phyloP scores from a whole-genome alignment of 768 basidiomycete species.

The Termitomyces sp. region DNA sequence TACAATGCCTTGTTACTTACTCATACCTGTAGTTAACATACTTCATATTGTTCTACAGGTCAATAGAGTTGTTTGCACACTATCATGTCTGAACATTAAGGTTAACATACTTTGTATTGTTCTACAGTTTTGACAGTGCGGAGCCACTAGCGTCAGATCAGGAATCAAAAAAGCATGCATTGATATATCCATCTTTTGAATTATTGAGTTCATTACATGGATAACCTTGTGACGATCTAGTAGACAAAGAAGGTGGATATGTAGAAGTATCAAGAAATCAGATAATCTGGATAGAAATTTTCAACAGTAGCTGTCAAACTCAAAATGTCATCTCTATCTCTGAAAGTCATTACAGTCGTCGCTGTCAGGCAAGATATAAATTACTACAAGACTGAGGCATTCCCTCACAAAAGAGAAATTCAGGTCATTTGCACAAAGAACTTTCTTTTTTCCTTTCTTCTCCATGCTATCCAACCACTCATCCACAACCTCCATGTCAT shows the following conservation, averaged over 20 bases:
- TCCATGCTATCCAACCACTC: background rate
- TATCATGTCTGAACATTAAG: no score
- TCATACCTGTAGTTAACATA: no score
- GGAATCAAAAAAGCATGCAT: no score
- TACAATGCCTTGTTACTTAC: no score
- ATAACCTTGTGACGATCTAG: background rate
- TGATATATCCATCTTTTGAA: no score
- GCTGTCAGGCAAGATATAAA: slow-evolving; percentile 10
- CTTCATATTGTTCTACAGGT: no score
- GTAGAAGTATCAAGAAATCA: background rate
- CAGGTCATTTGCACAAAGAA: slow-evolving; percentile 20
- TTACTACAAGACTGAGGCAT: slow-evolving; percentile 15
- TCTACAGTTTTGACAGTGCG: no score
- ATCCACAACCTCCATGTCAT: slow-evolving; percentile 3
- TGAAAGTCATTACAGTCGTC: background rate
- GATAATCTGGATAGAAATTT: background rate
- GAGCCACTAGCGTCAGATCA: no score
- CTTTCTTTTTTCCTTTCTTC: background rate
- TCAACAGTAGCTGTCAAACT: background rate
- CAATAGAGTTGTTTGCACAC: no score
- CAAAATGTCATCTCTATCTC: background rate
- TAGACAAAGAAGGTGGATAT: no score
- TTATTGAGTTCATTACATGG: no score
- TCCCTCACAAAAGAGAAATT: slow-evolving; percentile 22
- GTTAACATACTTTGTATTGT: no score